Conservation (phyloP, 208 protist species). For the Vickermania spadyakhi region DNA sequence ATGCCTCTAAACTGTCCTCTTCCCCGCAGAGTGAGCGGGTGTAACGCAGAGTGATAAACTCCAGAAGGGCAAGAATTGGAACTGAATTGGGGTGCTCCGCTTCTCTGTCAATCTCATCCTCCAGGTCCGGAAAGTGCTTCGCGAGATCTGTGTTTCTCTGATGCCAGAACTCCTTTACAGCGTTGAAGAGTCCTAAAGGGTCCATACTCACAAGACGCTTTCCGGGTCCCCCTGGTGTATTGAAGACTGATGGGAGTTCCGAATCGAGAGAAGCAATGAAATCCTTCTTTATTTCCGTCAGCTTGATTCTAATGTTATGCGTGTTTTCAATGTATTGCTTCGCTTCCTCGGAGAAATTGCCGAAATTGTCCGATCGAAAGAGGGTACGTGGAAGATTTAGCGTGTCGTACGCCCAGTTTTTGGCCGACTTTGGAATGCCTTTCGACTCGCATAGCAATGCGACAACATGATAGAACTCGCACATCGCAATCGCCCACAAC, state of each 20-base stretch:
- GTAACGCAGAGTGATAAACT: conserved; percentile 27
- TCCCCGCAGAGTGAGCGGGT: conserved; percentile 16
- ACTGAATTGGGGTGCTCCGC: conserved; percentile 1
- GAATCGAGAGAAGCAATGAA: background rate
- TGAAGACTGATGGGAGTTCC: background rate
- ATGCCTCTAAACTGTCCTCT: conserved; percentile 18
- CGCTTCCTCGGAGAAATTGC: background rate
- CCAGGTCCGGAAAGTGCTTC: background rate
- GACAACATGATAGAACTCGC: conserved; percentile 49
- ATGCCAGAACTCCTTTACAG: background rate
- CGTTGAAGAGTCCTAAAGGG: background rate
- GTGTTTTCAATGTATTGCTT: background rate
- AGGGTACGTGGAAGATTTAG: background rate
- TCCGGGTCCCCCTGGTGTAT: background rate
- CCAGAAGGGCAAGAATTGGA: conserved; percentile 30
- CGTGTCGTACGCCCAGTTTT: conserved; percentile 14
- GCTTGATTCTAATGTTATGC: background rate
- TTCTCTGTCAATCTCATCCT: background rate
- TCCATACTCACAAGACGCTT: background rate
- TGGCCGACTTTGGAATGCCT: conserved; percentile 14
- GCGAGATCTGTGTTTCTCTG: background rate
- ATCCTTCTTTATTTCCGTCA: background rate
- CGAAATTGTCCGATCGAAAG: background rate
- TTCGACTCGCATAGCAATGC: conserved; percentile 33
- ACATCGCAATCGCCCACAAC: conserved; percentile 41